Conservation (phyloP, 202 grass and related monocot genomes). For the Schoenoplectus tabernaemontani region DNA sequence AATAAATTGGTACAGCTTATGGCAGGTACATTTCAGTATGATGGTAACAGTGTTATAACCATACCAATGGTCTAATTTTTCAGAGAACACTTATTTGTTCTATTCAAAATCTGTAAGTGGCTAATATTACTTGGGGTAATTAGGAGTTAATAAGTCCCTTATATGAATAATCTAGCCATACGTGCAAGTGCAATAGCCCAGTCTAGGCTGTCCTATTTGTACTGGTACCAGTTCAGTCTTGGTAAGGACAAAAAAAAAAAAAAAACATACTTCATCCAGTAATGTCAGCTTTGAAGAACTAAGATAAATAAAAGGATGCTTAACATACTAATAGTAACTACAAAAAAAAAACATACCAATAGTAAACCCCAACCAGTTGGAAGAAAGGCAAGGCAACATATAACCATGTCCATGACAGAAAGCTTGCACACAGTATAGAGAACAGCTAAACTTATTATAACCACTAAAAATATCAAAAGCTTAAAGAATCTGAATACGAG, state of each 20-base stretch:
- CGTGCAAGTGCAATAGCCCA: neutral
- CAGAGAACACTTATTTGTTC: neutral
- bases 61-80: neutral
- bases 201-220: too few relatives aligned
- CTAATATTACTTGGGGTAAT: neutral
- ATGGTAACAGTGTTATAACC: neutral
- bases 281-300: too few relatives aligned
- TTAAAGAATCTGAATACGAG: constrained; percentile 87
- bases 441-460: constrained; percentile 52
- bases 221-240: neutral
- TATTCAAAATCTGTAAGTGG: neutral
- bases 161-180: neutral
- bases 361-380: constrained; percentile 90
- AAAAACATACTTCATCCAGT: too few relatives aligned
- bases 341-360: constrained; percentile 59
- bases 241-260: neutral
- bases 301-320: too few relatives aligned
- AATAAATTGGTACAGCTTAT: neutral
- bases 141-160: neutral
- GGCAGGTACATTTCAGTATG: neutral
- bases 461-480: constrained; percentile 56
- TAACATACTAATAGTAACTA: too few relatives aligned
- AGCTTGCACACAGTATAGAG: constrained; percentile 67
- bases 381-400: constrained; percentile 86
- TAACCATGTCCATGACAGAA: constrained; percentile 68